Conservation (phyloP, 192 early-diverging fungal species). For the Backusella morwellensis region DNA sequence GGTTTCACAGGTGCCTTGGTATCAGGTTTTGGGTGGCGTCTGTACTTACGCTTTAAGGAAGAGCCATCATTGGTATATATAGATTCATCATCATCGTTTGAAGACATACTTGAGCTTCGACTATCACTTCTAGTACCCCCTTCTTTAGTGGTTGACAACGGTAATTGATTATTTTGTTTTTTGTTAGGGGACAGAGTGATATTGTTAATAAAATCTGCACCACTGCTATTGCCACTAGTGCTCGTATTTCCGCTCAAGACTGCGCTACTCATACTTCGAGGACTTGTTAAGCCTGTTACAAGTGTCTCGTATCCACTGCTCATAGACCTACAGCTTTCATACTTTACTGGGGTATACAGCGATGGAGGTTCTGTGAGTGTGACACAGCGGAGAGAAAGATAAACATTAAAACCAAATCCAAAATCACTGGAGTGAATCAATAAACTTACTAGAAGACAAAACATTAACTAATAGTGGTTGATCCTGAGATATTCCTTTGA, state of each 20-base stretch:
- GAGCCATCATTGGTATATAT: neutral
- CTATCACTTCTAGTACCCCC: neutral
- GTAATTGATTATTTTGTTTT: neutral
- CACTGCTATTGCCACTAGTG: neutral
- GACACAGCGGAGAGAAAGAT: neutral
- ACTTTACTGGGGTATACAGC: neutral
- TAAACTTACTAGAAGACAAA: slow-evolving; percentile 4
- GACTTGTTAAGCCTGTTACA: neutral
- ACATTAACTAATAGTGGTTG: slow-evolving; percentile 14
- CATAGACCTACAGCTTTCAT: neutral
- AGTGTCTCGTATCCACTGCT: neutral
- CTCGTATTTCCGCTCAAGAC: neutral
- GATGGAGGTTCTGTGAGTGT: neutral
- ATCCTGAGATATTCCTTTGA: slow-evolving; percentile 23
- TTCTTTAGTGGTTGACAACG: neutral
- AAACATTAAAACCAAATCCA: neutral
- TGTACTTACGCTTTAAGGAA: slow-evolving; percentile 36
- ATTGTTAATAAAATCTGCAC: neutral
- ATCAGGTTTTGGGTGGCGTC: slow-evolving; percentile 43
- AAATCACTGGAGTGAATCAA: neutral
- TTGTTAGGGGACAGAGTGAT: neutral
- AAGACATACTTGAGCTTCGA: slow-evolving; percentile 1
- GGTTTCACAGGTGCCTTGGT: slow-evolving; percentile 44
- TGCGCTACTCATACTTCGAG: neutral
- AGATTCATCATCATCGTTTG: slow-evolving; percentile 15